Base-by-base conservation (phyloP, 441 rosid species). In the Jatropha podagrica region DNA sequence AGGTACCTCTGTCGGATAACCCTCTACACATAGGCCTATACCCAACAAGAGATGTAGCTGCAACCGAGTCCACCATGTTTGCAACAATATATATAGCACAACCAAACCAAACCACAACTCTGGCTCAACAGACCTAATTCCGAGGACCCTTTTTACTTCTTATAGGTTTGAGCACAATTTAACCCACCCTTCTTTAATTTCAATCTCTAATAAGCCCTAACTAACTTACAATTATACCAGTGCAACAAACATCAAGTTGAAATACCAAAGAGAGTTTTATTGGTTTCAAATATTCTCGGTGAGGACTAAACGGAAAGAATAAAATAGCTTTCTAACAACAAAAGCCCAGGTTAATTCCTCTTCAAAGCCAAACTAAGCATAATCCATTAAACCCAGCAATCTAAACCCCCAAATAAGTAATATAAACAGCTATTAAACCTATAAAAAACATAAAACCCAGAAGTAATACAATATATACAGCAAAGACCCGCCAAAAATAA, bases 51-150 rank as follows among this genome's bases (percentile, higher is more conserved):
- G 97, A 91, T 2, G 88, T 82, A 4, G 91, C 84, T 5, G 89
- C 88, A 83, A 94, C 82, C 27, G 96, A 91, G 70, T 90, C 95
- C 78, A 74, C 90, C 98, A 94, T 94, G 74, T 73, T 86, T 60
- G 72, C 82, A 66, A 67, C 32, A 76, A 41, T n/a, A 55, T 17
- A 32, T 73, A 83, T 41, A 64, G 73, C 69, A 23, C 58, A 65
- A 71, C 49, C 74, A 77, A 56, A 66, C 71, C 73, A 77, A 56
- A 66, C 73, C 4, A 59, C 65, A 58, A 58, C 59, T 55, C 65
- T 13, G 32, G n/a, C 61, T 65, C 76, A 61, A 70, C 4, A 66
- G 64, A 42, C 64, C 73, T 61, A 48, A 70, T 14, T 26, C 75
- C 58, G 58, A 32, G 32, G 49, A 73, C 70, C 68, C 72, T 56